Conservation (phyloP, 1,139 yeast species). For the Yamadazyma triangularis region DNA sequence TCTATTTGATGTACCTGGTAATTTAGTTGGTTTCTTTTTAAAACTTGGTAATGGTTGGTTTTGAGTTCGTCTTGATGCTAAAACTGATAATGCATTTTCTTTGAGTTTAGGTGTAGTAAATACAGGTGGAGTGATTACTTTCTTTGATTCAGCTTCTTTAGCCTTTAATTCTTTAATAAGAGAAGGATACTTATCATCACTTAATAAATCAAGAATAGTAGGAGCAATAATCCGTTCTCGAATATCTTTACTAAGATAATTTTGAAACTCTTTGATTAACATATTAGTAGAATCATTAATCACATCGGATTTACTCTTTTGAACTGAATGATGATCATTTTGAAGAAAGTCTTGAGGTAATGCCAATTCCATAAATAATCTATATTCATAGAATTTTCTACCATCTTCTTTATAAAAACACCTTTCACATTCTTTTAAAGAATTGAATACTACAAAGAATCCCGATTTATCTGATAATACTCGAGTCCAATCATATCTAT, state of each 20-base stretch:
- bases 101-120: slow-evolving; percentile 14
- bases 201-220: slow-evolving; percentile 55
- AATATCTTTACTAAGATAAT: slow-evolving; percentile 65
- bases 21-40: slow-evolving; percentile 31
- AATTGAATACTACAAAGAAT: slow-evolving; percentile 66
- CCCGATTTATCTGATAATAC: slow-evolving; percentile 62
- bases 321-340: slow-evolving; percentile 15
- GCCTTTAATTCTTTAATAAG: slow-evolving; percentile 41
- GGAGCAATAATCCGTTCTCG: slow-evolving; percentile 76
- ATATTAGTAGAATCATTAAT: slow-evolving; percentile 57
- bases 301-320: slow-evolving; percentile 18
- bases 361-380: slow-evolving; percentile 54
- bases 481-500: slow-evolving; percentile 60
- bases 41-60: slow-evolving; percentile 41
- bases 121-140: slow-evolving; percentile 14
- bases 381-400: slow-evolving; percentile 42
- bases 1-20: slow-evolving; percentile 9
- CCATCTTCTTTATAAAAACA: slow-evolving; percentile 72
- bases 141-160: slow-evolving; percentile 28
- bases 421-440: slow-evolving; percentile 56
- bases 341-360: slow-evolving; percentile 31
- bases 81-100: slow-evolving; percentile 24
- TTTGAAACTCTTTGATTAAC: slow-evolving; percentile 60
- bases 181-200: slow-evolving; percentile 56
- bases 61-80: slow-evolving; percentile 21